A percentile compares a stretch with the other conserved stretches of the same genome.
phyloP scores from a whole-genome alignment of 2,329 filamentous ascomycete species.

The Cladosporium sp. region DNA sequence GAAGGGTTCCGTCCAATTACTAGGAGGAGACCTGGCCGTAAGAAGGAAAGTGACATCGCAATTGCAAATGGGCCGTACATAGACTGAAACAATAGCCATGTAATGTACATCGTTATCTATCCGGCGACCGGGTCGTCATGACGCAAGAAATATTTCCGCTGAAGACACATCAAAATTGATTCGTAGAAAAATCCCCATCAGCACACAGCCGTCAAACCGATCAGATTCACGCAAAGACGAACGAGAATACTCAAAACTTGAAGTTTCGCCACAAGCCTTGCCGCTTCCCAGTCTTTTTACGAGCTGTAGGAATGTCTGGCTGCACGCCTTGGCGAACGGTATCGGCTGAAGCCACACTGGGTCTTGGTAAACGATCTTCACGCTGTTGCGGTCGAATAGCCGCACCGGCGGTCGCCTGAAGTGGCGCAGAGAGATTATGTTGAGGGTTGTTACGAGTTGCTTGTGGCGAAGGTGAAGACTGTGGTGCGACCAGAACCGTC shows the following conservation, averaged over 20 bases:
- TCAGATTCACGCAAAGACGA: background rate
- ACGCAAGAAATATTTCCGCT: background rate
- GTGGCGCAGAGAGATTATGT: background rate
- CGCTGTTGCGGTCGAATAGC: background rate
- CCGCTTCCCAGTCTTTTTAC: background rate
- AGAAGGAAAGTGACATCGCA: too few relatives aligned
- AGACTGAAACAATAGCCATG: too few relatives aligned
- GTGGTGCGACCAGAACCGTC: background rate
- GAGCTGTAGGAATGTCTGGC: background rate
- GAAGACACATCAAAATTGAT: background rate
- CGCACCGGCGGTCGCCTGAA: background rate
- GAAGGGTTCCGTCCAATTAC: too few relatives aligned
- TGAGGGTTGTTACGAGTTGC: background rate
- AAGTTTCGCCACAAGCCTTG: background rate
- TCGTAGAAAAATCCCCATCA: too few relatives aligned
- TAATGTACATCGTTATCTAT: too few relatives aligned
- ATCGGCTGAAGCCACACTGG: background rate
- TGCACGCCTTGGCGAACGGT: background rate
- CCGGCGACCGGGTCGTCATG: too few relatives aligned
- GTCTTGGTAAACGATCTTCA: background rate
- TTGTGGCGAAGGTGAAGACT: background rate
- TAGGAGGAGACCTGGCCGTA: too few relatives aligned
- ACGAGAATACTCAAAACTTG: background rate
- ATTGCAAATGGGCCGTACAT: too few relatives aligned
- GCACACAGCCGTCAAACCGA: background rate